Conservation (phyloP, 495 filamentous ascomycete genomes). For the Lindgomyces ingoldianus region DNA sequence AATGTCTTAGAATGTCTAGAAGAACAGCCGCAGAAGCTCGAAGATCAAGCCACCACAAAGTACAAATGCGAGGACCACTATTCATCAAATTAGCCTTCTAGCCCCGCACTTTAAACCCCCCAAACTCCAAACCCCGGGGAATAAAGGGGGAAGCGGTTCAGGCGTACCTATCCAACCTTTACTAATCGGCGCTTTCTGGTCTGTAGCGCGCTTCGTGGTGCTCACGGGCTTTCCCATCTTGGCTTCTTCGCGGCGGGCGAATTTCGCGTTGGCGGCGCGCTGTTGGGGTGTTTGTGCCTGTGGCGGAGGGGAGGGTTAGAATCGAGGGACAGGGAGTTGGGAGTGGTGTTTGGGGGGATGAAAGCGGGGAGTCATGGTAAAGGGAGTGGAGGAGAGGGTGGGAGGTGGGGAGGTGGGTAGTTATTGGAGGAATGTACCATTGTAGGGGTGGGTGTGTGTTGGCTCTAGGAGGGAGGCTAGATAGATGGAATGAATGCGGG, state of each 20-base stretch:
- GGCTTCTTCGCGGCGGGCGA: slow-evolving; percentile 72
- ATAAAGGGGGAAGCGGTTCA: not conserved
- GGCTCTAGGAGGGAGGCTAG: too few relatives aligned
- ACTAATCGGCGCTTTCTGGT: slow-evolving; percentile 54
- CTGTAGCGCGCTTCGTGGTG: slow-evolving; percentile 64
- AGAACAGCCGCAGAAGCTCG: slow-evolving; percentile 79
- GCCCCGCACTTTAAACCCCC: not conserved
- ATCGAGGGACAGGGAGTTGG: not conserved
- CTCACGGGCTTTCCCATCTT: slow-evolving; percentile 80
- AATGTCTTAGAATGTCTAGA: too few relatives aligned
- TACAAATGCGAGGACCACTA: slow-evolving; percentile 77
- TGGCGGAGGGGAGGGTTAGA: not conserved
- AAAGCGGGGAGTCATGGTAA: not conserved
- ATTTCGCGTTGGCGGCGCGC: slow-evolving; percentile 83
- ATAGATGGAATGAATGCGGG: too few relatives aligned
- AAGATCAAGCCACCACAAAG: slow-evolving; percentile 83
- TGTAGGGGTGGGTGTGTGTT: too few relatives aligned
- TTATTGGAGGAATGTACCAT: too few relatives aligned
- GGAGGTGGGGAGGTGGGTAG: not conserved
- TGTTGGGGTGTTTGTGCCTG: slow-evolving; percentile 96
- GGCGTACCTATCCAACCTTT: not conserved
- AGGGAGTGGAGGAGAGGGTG: not conserved
- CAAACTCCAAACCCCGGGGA: not conserved
- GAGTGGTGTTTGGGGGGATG: not conserved
- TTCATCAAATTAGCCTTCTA: slow-evolving; percentile 3